Conservation (phyloP, 768 basidiomycete species). For the Collybia mongolica region DNA sequence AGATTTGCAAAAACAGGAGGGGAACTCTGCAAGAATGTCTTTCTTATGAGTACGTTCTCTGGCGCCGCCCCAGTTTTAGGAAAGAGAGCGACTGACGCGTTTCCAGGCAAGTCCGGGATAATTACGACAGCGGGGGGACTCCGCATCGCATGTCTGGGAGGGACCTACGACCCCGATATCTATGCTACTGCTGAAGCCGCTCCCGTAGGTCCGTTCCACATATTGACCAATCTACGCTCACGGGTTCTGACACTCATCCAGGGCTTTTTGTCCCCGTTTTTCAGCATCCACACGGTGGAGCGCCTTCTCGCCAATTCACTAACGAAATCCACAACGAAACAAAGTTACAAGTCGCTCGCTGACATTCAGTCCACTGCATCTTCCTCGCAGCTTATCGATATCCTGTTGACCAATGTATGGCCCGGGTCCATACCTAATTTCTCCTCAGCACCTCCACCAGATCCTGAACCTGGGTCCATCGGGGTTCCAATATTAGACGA, state of each 20-base stretch:
- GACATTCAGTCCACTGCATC: constrained; percentile 61
- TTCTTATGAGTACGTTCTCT: constrained; percentile 70
- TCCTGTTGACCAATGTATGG: constrained; percentile 81
- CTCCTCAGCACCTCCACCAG: constrained; percentile 52
- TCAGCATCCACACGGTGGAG: constrained; percentile 67
- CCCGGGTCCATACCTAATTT: constrained; percentile 63
- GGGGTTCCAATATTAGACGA: constrained; percentile 65
- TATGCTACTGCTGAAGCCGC: constrained; percentile 60
- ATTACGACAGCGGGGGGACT: constrained; percentile 78
- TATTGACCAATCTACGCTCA: not conserved
- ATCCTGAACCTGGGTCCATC: constrained; percentile 39
- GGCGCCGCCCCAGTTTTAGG: not conserved
- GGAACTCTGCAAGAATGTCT: constrained; percentile 79
- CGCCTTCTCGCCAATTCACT: constrained; percentile 72
- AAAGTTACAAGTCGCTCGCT: constrained; percentile 63
- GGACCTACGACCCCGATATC: constrained; percentile 63
- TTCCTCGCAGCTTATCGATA: constrained; percentile 69
- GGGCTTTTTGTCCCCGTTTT: constrained; percentile 80
- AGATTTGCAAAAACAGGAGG: constrained; percentile 76
- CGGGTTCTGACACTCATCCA: constrained; percentile 21
- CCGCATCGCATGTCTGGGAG: constrained; percentile 84
- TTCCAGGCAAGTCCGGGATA: constrained; percentile 75
- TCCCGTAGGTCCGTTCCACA: constrained; percentile 45
- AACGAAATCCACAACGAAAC: constrained; percentile 43
- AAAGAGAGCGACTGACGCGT: no score